Conservation (phyloP, 2,329 filamentous ascomycete species). For the Sordariomycetes sp. region DNA sequence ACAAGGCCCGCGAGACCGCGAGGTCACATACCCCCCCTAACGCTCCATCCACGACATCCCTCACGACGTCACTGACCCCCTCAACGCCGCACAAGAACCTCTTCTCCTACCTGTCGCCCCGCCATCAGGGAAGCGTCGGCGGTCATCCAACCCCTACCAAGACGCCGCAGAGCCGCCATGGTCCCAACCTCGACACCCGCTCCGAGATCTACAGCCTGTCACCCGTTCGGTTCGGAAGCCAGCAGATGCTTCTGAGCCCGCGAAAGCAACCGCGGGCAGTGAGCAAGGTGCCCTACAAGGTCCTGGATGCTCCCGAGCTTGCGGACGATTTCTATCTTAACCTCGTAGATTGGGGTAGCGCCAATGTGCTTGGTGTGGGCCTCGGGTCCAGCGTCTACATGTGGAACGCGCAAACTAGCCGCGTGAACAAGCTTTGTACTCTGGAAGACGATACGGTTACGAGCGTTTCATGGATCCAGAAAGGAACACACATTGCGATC, state of each 20-base stretch:
- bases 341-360: slow-evolving; percentile 93
- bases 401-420: slow-evolving; percentile 89
- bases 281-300: slow-evolving; percentile 95
- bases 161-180: slow-evolving; percentile 80
- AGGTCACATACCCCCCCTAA: slow-evolving; percentile 74
- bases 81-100: slow-evolving; percentile 97
- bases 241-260: slow-evolving; percentile 85
- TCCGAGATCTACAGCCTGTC: slow-evolving; percentile 95
- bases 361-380: slow-evolving; percentile 87
- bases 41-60: slow-evolving; percentile 44
- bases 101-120: slow-evolving; percentile 79
- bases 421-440: slow-evolving; percentile 89
- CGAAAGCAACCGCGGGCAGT: slow-evolving; percentile 81
- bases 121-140: slow-evolving; percentile 55
- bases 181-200: slow-evolving; percentile 76
- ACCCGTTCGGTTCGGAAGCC: slow-evolving; percentile 84
- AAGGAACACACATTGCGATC: slow-evolving; percentile 90
- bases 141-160: slow-evolving; percentile 83
- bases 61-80: slow-evolving; percentile 73
- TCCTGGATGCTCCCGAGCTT: slow-evolving; percentile 88
- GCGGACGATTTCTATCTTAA: slow-evolving; percentile 98
- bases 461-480: slow-evolving; percentile 96
- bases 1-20: slow-evolving; percentile 50
- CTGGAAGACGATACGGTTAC: slow-evolving; percentile 89
- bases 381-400: slow-evolving; percentile 91